A percentile compares a stretch with the other conserved stretches of the same genome.
These are phyloP conservation scores for Phytopythium litorale DNA, from an alignment of 352 stramenopile genomes.

Conservation along the genomic window DNA sequence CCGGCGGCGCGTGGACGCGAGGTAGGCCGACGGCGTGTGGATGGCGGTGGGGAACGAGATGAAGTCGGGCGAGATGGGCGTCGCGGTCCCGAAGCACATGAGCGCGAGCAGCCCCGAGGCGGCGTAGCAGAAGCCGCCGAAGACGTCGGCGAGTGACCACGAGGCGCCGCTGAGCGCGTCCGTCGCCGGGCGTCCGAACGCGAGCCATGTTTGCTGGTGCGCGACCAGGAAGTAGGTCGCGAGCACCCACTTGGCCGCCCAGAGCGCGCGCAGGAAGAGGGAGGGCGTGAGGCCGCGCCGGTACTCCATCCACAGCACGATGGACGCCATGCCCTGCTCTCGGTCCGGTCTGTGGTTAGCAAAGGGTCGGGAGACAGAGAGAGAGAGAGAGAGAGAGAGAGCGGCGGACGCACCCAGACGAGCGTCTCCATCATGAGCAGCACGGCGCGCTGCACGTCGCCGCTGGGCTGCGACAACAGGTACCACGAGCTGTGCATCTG, in stretches of 20 bases:
- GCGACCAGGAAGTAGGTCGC: slow-evolving; percentile 39
- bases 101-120: slow-evolving; percentile 38
- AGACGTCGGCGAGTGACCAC: slow-evolving; percentile 14
- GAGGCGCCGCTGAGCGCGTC: slow-evolving; percentile 1
- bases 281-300: slow-evolving; percentile 55
- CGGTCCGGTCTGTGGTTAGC: too few relatives aligned
- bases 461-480: slow-evolving; percentile 22
- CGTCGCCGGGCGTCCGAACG: slow-evolving; percentile 8
- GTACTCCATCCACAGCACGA: slow-evolving; percentile 78
- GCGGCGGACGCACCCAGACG: slow-evolving; percentile 36
- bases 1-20: slow-evolving; percentile 40
- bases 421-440: slow-evolving; percentile 53
- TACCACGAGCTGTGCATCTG: slow-evolving; percentile 36
- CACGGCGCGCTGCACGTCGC: slow-evolving; percentile 26
- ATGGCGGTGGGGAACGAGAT: slow-evolving; percentile 41
- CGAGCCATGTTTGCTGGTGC: slow-evolving; percentile 18
- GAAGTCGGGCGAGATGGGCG: slow-evolving; percentile 44
- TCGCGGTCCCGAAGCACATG: slow-evolving; percentile 46
- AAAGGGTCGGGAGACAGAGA: too few relatives aligned
- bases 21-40: slow-evolving; percentile 52
- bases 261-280: slow-evolving; percentile 51
- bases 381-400: too few relatives aligned
- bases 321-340: slow-evolving; percentile 33
- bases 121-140: slow-evolving; percentile 37
- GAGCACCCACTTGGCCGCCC: slow-evolving; percentile 54